phyloP scores from a whole-genome alignment of 352 stramenopile genomes.

The Phytophthora agathidicida region DNA sequence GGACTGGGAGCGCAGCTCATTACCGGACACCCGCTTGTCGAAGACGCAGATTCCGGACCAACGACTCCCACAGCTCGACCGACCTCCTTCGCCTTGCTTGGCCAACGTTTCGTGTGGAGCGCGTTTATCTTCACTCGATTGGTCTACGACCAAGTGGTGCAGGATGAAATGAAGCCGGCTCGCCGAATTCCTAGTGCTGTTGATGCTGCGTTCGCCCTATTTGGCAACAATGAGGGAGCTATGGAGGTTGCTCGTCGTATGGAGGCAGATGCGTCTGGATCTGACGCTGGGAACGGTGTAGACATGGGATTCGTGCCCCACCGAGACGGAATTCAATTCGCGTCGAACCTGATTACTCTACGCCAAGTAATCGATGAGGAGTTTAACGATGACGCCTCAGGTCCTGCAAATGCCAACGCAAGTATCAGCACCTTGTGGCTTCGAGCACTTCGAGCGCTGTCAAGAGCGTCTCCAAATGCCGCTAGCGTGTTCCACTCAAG shows the following conservation, averaged over 20 bases:
- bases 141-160: constrained; percentile 27
- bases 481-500: constrained; percentile 13
- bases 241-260: constrained; percentile 12
- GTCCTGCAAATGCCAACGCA: no score
- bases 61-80: background rate
- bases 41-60: background rate
- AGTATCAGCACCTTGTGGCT: no score
- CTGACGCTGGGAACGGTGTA: background rate
- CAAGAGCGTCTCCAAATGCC: constrained; percentile 13
- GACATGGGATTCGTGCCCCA: background rate
- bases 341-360: constrained; percentile 22
- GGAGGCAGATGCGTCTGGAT: constrained; percentile 2
- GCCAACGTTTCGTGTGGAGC: constrained; percentile 30
- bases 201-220: constrained; percentile 25
- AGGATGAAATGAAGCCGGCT: constrained; percentile 7
- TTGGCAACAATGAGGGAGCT: constrained; percentile 20
- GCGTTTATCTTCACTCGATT: constrained; percentile 27
- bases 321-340: constrained; percentile 17
- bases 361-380: constrained; percentile 14
- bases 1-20: constrained; percentile 20
- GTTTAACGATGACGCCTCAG: constrained; percentile 1
- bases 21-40: background rate
- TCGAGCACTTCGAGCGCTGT: constrained; percentile 20
- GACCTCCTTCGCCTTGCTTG: constrained; percentile 21
- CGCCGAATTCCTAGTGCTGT: constrained; percentile 29